A percentile compares a stretch with the other conserved stretches of the same genome.
Conservation (phyloP, 2,329 filamentous ascomycete species). For the Juglanconis juglandina region DNA sequence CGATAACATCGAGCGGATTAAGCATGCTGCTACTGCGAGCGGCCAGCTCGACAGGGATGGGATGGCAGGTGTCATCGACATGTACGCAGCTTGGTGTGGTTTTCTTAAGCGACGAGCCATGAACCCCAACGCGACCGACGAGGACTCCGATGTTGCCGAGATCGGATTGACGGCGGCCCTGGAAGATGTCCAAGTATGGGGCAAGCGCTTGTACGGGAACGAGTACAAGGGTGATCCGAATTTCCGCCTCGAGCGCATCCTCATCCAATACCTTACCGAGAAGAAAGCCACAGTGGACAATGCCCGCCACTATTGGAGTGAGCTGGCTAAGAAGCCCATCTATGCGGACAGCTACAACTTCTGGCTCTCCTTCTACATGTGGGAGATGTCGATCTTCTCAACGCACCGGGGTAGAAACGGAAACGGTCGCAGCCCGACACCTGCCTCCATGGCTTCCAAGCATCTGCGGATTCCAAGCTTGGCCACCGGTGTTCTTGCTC, state of each 20-base stretch:
- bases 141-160: constrained; percentile 85
- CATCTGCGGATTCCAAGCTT: constrained; percentile 60
- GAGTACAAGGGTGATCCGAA: constrained; percentile 82
- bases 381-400: constrained; percentile 71
- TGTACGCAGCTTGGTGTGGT: constrained; percentile 92
- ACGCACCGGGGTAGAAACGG: constrained; percentile 42
- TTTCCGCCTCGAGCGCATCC: constrained; percentile 85
- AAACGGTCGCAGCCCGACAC: constrained; percentile 47
- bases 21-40: constrained; percentile 85
- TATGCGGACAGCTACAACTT: constrained; percentile 82
- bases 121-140: constrained; percentile 67
- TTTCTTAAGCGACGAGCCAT: constrained; percentile 86
- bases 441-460: constrained; percentile 29
- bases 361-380: constrained; percentile 88
- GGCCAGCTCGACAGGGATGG: constrained; percentile 80
- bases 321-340: constrained; percentile 60
- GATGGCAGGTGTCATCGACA: constrained; percentile 82
- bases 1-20: constrained; percentile 79
- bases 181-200: constrained; percentile 79
- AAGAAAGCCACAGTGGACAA: constrained; percentile 73
- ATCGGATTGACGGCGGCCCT: constrained; percentile 82
- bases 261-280: constrained; percentile 87
- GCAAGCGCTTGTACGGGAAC: constrained; percentile 68
- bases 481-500: constrained; percentile 73
- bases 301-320: constrained; percentile 74